These are phyloP conservation scores for Colletotrichum orchidophilum DNA, from an alignment of 2,329 filamentous ascomycete species.

Conservation along the genomic window DNA sequence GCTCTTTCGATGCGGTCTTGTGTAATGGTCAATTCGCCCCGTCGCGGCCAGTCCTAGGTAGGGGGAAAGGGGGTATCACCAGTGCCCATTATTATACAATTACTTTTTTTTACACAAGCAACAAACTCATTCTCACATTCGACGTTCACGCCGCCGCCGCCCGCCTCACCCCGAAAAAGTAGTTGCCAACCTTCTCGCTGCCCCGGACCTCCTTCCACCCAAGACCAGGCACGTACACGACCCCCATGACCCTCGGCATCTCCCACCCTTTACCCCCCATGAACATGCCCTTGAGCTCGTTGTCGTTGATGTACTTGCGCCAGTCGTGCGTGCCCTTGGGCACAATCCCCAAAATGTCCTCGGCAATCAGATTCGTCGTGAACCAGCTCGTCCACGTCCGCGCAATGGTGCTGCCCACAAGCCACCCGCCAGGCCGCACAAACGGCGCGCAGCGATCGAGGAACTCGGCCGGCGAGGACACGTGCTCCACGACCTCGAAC, in stretches of 20 bases:
- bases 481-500: conserved; percentile 97
- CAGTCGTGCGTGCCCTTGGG: conserved; percentile 95
- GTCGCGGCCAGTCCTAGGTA: neutral
- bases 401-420: conserved; percentile 92
- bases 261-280: conserved; percentile 67
- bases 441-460: conserved; percentile 77
- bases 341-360: conserved; percentile 87
- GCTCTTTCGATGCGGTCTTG: neutral
- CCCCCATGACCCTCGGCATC: conserved; percentile 74
- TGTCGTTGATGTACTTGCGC: conserved; percentile 92
- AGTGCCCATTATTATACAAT: conserved; percentile 12
- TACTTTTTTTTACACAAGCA: conserved; percentile 5
- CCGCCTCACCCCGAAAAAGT: conserved; percentile 87
- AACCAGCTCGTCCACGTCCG: conserved; percentile 89
- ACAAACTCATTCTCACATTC: neutral
- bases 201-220: conserved; percentile 88
- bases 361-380: conserved; percentile 91
- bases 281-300: conserved; percentile 73
- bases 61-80: conserved; percentile 19
- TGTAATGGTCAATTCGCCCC: neutral
- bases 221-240: conserved; percentile 88
- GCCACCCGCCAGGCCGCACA: conserved; percentile 90
- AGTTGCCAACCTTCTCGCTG: conserved; percentile 90
- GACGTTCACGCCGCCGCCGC: conserved; percentile 36
- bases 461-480: conserved; percentile 79